Percentiles rank a stretch among this genome's conserved stretches.
phyloP scores from a whole-genome alignment of 306 rosid species.

The Vigna angularis region DNA sequence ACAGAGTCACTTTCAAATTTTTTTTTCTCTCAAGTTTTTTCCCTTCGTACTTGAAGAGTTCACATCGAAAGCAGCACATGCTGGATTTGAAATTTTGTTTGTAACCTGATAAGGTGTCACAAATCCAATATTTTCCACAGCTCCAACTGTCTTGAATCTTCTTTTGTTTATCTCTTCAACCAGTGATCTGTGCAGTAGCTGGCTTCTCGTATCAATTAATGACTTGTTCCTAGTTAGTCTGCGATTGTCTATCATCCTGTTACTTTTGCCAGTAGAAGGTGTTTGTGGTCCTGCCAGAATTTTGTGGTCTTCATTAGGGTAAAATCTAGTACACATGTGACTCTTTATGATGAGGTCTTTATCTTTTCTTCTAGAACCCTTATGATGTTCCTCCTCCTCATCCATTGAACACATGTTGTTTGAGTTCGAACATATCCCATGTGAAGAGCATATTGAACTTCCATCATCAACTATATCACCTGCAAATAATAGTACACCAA shows the following conservation, averaged over 20 bases:
- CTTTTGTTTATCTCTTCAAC: slow-evolving; percentile 79
- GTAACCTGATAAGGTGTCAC: slow-evolving; percentile 66
- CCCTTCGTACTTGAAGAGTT: slow-evolving; percentile 43
- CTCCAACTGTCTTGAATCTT: slow-evolving; percentile 82
- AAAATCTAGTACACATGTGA: slow-evolving; percentile 62
- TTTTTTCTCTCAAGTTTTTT: slow-evolving; percentile 35
- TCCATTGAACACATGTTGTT: slow-evolving; percentile 57
- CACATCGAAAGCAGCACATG: slow-evolving; percentile 31
- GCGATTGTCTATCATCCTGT: slow-evolving; percentile 50
- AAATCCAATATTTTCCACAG: slow-evolving; percentile 82
- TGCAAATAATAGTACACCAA: slow-evolving; percentile 47
- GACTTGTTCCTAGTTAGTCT: slow-evolving; percentile 73
- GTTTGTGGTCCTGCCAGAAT: slow-evolving; percentile 43
- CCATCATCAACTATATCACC: slow-evolving; percentile 72
- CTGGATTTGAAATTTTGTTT: slow-evolving; percentile 38
- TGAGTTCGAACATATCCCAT: slow-evolving; percentile 61
- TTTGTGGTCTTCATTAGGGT: slow-evolving; percentile 60
- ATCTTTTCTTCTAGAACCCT: slow-evolving; percentile 50
- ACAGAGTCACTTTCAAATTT: slow-evolving; percentile 21
- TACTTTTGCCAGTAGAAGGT: slow-evolving; percentile 51
- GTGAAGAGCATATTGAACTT: slow-evolving; percentile 79
- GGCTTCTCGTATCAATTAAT: slow-evolving; percentile 76
- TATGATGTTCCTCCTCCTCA: slow-evolving; percentile 57
- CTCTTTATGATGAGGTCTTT: slow-evolving; percentile 51
- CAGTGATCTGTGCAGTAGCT: slow-evolving; percentile 69